phyloP scores from a whole-genome alignment of 306 rosid species.

The Sphenostylis stenocarpa region DNA sequence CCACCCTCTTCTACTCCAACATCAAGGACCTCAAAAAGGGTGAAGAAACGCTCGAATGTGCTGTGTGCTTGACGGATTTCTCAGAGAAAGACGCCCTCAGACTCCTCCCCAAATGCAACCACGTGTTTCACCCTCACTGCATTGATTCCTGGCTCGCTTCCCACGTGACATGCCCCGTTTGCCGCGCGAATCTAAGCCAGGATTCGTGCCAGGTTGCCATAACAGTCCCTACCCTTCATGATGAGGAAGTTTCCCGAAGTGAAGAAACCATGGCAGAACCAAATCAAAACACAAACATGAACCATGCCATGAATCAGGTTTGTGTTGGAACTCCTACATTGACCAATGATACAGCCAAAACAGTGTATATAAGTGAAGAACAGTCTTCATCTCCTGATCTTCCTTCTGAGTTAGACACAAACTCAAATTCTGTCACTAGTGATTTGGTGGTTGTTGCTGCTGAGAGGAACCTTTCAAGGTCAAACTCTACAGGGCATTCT shows the following conservation, averaged over 20 bases:
- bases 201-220: slow-evolving; percentile 31
- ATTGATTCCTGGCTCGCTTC: slow-evolving; percentile 72
- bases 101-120: slow-evolving; percentile 67
- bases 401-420: neutral
- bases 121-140: slow-evolving; percentile 71
- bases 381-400: neutral
- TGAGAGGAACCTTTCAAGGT: slow-evolving; percentile 36
- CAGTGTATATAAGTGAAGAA: neutral
- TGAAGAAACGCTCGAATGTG: slow-evolving; percentile 61
- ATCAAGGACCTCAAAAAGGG: slow-evolving; percentile 60
- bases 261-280: neutral
- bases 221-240: slow-evolving; percentile 2
- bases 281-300: neutral
- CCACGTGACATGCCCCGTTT: slow-evolving; percentile 72
- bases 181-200: slow-evolving; percentile 50
- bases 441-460: neutral
- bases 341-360: neutral
- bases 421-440: neutral
- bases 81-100: slow-evolving; percentile 59
- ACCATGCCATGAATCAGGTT: neutral
- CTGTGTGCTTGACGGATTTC: slow-evolving; percentile 73
- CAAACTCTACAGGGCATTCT: slow-evolving; percentile 80
- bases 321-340: neutral
- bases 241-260: neutral
- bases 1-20: slow-evolving; percentile 57